These are phyloP conservation scores for Cercospora berteroae DNA, from an alignment of 2,329 filamentous ascomycete species.

Conservation along the genomic window DNA sequence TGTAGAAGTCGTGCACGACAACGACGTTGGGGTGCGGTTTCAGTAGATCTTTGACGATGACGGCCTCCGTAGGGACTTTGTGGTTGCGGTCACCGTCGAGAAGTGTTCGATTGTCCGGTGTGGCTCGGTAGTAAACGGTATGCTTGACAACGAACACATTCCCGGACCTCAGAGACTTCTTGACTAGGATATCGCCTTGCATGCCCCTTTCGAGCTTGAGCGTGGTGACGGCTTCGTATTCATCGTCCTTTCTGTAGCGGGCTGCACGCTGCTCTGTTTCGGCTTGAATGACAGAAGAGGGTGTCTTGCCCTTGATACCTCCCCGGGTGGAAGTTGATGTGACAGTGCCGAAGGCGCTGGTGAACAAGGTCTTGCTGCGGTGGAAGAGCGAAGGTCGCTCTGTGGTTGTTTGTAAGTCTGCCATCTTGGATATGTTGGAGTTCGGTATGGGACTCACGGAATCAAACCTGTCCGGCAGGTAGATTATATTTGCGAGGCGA, in stretches of 20 bases:
- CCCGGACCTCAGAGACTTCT: background rate
- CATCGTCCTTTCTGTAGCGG: background rate
- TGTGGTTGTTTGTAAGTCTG: background rate
- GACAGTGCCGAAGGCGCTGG: background rate
- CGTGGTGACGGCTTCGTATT: background rate
- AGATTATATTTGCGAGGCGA: background rate
- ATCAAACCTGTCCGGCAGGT: conserved; percentile 1
- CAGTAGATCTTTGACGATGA: background rate
- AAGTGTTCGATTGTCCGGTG: background rate
- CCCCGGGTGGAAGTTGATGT: background rate
- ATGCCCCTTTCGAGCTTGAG: background rate
- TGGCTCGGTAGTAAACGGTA: background rate
- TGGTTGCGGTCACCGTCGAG: background rate
- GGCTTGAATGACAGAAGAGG: background rate
- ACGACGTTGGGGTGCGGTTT: conserved; percentile 4
- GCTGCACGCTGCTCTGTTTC: background rate
- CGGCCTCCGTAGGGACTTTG: conserved; percentile 3
- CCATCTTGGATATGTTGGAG: background rate
- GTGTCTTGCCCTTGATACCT: background rate
- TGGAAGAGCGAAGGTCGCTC: background rate
- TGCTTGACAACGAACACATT: conserved; percentile 1
- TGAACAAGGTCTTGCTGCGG: background rate
- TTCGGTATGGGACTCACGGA: background rate
- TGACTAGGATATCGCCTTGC: background rate
- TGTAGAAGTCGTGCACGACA: background rate